Evolutionary conservation across 2,329 filamentous ascomycete species (phyloP).

Genomic region (Alternaria longipes): DNA sequence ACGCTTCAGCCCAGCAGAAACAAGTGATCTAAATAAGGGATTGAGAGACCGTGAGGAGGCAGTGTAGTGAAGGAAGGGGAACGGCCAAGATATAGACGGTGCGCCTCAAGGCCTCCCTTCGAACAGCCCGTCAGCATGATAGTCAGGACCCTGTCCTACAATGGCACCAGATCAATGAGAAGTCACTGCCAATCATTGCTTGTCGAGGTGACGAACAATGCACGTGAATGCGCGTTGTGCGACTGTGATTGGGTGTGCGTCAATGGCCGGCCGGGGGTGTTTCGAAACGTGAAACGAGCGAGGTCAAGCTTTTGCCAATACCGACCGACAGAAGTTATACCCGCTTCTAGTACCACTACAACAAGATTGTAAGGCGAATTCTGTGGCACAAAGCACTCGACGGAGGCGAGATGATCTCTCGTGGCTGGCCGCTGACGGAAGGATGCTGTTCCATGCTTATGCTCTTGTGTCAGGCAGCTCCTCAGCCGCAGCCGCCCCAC

Average conservation of each 20-base stretch:
- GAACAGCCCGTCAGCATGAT: slow-evolving; percentile 4
- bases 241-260: slow-evolving; percentile 28
- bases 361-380: not conserved
- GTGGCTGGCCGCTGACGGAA: not conserved
- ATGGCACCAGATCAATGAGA: slow-evolving; percentile 1
- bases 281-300: slow-evolving; percentile 40
- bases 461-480: not conserved
- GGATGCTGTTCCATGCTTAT: slow-evolving; percentile 1
- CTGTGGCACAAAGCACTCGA: not conserved
- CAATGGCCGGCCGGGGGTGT: slow-evolving; percentile 17
- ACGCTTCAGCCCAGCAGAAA: slow-evolving; percentile 23
- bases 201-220: not conserved
- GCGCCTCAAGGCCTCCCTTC: slow-evolving; percentile 14
- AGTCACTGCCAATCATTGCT: slow-evolving; percentile 24
- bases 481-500: slow-evolving; percentile 2
- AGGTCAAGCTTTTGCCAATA: slow-evolving; percentile 35
- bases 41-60: slow-evolving; percentile 23
- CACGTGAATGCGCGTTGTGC: slow-evolving; percentile 23
- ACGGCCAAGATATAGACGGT: slow-evolving; percentile 21
- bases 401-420: not conserved
- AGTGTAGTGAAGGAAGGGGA: slow-evolving; percentile 18
- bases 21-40: slow-evolving; percentile 22
- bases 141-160: slow-evolving; percentile 1
- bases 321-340: slow-evolving; percentile 6
- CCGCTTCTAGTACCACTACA: slow-evolving; percentile 4